These are phyloP conservation scores for Vaccinium vitisidaea DNA, from an alignment of 148 eudicot genomes.

Conservation along the genomic window DNA sequence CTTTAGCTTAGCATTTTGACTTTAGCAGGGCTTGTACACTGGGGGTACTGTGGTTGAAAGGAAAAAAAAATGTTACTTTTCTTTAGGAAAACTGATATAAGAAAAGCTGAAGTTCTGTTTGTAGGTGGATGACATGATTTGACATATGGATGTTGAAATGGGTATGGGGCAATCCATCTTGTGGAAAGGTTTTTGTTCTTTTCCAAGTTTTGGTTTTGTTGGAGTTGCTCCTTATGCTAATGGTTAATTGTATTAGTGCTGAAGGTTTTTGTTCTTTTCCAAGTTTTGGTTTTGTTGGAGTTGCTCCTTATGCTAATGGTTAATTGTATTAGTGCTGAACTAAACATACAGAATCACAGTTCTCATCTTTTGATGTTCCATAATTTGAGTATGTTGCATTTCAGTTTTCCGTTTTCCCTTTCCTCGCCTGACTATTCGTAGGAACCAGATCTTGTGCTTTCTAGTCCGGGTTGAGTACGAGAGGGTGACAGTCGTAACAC, in stretches of 20 bases:
- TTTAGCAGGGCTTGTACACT: conserved; percentile 10
- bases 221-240: conserved; percentile 20
- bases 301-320: conserved; percentile 18
- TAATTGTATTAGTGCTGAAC: not conserved
- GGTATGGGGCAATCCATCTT: conserved; percentile 16
- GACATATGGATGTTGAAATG: not conserved
- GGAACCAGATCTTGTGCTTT: not conserved
- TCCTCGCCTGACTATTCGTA: not conserved
- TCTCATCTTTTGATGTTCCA: not conserved
- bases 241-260: conserved; percentile 4
- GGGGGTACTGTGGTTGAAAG: not conserved
- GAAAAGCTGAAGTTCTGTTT: not conserved
- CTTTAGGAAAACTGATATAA: not conserved
- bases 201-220: conserved; percentile 15
- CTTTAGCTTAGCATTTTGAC: conserved; percentile 20
- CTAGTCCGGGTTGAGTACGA: no score
- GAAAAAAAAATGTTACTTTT: conserved; percentile 7
- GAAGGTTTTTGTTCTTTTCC: conserved; percentile 8
- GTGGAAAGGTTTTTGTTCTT: conserved; percentile 16
- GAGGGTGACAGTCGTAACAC: no score
- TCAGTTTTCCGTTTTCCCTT: not conserved
- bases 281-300: conserved; percentile 17
- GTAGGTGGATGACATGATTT: conserved; percentile 7
- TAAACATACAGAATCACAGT: conserved; percentile 1
- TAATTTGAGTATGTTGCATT: not conserved